Conservation (phyloP, 495 filamentous ascomycete species). For the Neurospora tetraspora region DNA sequence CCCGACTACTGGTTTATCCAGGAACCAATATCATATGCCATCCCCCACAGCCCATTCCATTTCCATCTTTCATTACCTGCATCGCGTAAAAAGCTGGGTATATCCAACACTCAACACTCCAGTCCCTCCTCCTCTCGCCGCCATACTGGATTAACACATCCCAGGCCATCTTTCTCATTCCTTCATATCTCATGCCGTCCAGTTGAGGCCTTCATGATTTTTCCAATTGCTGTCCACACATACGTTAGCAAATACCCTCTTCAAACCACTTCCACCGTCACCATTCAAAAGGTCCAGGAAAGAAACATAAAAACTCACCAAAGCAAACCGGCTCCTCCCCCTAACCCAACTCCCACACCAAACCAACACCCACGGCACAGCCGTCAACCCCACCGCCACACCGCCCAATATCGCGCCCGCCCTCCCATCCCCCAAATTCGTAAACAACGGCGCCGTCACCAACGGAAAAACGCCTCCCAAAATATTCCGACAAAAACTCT, state of each 20-base stretch:
- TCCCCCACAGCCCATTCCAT: too few relatives aligned
- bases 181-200: not conserved
- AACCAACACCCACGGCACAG: constrained; percentile 80
- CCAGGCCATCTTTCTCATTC: not conserved
- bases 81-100: not conserved
- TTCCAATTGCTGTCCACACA: not conserved
- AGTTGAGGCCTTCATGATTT: not conserved
- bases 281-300: too few relatives aligned
- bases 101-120: not conserved
- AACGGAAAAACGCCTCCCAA: constrained; percentile 77
- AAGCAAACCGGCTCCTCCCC: constrained; percentile 66
- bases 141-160: not conserved
- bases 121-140: not conserved
- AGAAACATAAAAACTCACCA: not conserved
- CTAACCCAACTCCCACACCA: constrained; percentile 73
- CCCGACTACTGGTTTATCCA: too few relatives aligned
- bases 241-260: too few relatives aligned
- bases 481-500: constrained; percentile 76
- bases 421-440: constrained; percentile 57
- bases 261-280: too few relatives aligned
- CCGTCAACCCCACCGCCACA: constrained; percentile 57
- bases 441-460: constrained; percentile 62
- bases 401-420: constrained; percentile 70
- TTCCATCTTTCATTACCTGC: not conserved
- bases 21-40: too few relatives aligned